phyloP scores from a whole-genome alignment of 148 eudicot species.

The Cornus kousa region DNA sequence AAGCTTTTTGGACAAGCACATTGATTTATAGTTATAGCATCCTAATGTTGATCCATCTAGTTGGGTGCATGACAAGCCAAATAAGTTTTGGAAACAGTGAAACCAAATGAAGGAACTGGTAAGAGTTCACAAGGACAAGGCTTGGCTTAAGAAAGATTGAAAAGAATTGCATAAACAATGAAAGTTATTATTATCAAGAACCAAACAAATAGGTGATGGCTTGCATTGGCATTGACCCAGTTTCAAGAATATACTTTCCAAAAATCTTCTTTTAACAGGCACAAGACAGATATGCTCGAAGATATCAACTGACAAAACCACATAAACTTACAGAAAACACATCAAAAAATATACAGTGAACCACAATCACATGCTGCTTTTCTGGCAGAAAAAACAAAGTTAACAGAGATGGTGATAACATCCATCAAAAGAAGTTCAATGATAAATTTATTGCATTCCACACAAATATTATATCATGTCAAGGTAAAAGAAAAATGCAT shows the following conservation, averaged over 20 bases:
- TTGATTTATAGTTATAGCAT: neutral
- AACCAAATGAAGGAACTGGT: neutral
- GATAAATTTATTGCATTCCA: neutral
- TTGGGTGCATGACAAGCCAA: neutral
- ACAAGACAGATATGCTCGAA: too few relatives aligned
- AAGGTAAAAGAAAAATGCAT: neutral
- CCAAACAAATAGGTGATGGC: neutral
- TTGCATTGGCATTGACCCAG: neutral
- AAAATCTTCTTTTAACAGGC: neutral
- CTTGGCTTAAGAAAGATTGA: neutral
- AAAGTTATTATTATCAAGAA: neutral
- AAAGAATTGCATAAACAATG: neutral
- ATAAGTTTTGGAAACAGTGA: neutral
- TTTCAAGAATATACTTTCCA: neutral
- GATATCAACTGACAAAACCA: neutral
- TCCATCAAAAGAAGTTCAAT: neutral
- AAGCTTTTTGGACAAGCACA: neutral
- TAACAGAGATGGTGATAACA: neutral
- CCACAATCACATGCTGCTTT: neutral
- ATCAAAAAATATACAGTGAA: neutral
- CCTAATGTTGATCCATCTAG: neutral
- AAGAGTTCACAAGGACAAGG: neutral
- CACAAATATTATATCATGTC: neutral
- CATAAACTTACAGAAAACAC: neutral
- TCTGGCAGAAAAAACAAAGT: too few relatives aligned